Conservation (phyloP, 495 filamentous ascomycete genomes). For the Annulohypoxylon moriforme region DNA sequence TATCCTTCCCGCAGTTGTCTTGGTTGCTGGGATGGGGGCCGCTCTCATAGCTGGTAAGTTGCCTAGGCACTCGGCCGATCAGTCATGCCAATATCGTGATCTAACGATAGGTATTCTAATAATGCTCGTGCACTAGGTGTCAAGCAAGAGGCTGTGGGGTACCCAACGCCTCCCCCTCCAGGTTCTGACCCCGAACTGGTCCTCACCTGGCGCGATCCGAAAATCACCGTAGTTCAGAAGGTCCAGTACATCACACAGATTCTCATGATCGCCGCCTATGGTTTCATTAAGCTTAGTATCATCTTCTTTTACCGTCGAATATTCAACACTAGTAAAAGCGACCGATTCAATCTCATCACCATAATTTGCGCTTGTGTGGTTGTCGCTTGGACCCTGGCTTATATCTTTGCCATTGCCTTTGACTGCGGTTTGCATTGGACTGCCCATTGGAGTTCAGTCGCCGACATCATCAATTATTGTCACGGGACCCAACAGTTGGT, state of each 20-base stretch:
- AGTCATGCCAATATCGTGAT: background rate
- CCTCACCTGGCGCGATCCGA: background rate
- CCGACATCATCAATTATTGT: background rate
- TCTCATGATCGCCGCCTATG: background rate
- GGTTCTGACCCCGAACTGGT: background rate
- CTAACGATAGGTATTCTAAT: no score
- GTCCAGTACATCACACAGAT: background rate
- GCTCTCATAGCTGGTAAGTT: background rate
- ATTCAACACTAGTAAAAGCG: background rate
- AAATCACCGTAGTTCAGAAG: background rate
- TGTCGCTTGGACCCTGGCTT: background rate
- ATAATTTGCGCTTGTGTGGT: background rate
- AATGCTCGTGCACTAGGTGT: no score
- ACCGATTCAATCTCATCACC: background rate
- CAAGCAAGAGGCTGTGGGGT: background rate
- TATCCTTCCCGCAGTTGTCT: background rate
- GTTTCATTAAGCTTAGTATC: background rate
- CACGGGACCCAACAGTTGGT: background rate
- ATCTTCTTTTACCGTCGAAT: background rate
- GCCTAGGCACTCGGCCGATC: background rate
- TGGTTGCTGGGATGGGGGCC: background rate
- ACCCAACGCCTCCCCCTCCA: background rate
- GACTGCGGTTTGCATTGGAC: background rate
- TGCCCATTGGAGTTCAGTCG: background rate
- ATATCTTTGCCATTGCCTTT: background rate